These are phyloP conservation scores for Pythium insidiosum DNA, from an alignment of 352 stramenopile genomes.

Conservation along the genomic window DNA sequence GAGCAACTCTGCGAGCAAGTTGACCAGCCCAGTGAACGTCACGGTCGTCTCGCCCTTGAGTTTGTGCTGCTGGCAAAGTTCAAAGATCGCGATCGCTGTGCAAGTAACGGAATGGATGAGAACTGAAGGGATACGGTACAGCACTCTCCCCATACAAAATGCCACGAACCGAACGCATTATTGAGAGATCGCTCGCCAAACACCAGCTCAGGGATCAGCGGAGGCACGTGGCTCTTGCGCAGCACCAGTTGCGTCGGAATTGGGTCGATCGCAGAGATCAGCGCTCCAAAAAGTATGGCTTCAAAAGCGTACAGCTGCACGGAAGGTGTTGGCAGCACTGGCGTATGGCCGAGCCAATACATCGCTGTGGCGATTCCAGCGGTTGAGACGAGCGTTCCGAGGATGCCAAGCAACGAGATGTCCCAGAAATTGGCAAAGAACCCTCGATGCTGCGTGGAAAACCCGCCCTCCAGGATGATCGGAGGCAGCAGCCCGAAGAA, in stretches of 20 bases:
- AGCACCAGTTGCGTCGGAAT: constrained; percentile 91
- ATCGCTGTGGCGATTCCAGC: constrained; percentile 27
- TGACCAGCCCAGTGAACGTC: constrained; percentile 5
- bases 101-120: background rate
- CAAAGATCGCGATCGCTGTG: constrained; percentile 20
- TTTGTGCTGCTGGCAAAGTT: constrained; percentile 18
- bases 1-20: constrained; percentile 10
- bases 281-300: constrained; percentile 82
- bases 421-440: constrained; percentile 42
- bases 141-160: constrained; percentile 4
- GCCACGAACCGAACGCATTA: constrained; percentile 61
- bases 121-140: background rate
- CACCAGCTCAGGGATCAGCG: constrained; percentile 60
- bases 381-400: constrained; percentile 37
- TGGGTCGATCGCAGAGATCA: constrained; percentile 91
- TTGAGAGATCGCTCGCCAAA: constrained; percentile 88
- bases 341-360: constrained; percentile 27
- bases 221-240: constrained; percentile 68
- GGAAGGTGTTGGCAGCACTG: constrained; percentile 3
- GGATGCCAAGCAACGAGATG: constrained; percentile 33
- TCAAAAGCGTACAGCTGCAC: constrained; percentile 26
- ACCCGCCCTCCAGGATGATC: constrained; percentile 58
- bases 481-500: constrained; percentile 54
- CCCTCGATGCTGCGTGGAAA: constrained; percentile 46
- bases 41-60: constrained; percentile 21